Conservation (phyloP, 2,329 filamentous ascomycete genomes). For the Fonsecaea monophora region DNA sequence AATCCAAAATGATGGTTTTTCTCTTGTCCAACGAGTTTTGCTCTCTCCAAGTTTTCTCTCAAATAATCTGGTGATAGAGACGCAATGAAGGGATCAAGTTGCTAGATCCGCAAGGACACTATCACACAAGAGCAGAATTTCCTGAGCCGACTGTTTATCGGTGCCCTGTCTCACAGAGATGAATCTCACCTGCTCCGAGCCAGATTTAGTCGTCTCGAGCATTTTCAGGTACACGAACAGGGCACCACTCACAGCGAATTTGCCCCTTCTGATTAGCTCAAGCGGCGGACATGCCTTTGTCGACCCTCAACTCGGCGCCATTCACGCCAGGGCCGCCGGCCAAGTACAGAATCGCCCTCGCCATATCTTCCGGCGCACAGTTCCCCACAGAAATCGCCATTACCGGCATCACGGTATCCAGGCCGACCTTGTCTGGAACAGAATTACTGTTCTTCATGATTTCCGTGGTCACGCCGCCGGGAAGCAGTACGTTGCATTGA, state of each 20-base stretch:
- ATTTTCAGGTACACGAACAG: not conserved
- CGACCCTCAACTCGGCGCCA: slow-evolving; percentile 14
- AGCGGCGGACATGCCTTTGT: slow-evolving; percentile 13
- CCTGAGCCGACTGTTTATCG: too few relatives aligned
- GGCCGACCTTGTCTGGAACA: slow-evolving; percentile 9
- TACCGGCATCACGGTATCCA: slow-evolving; percentile 17
- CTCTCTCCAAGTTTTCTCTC: not conserved
- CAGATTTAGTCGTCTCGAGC: not conserved
- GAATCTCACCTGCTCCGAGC: not conserved
- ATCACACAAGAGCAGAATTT: too few relatives aligned
- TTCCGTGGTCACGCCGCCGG: slow-evolving; percentile 17
- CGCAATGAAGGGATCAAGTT: not conserved
- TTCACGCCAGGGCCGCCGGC: slow-evolving; percentile 6
- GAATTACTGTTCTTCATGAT: slow-evolving; percentile 17
- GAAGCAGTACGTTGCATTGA: slow-evolving; percentile 16
- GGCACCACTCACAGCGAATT: not conserved
- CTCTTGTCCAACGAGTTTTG: not conserved
- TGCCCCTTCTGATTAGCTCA: not conserved
- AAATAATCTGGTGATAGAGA: not conserved
- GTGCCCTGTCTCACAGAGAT: too few relatives aligned
- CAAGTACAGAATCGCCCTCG: slow-evolving; percentile 15
- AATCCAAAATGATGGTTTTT: not conserved
- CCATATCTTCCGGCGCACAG: slow-evolving; percentile 13
- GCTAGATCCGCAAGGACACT: not conserved
- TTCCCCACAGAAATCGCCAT: slow-evolving; percentile 15